Evolutionary conservation across 192 early-diverging fungal species (phyloP).

Genomic region (Coemansia sp.): DNA sequence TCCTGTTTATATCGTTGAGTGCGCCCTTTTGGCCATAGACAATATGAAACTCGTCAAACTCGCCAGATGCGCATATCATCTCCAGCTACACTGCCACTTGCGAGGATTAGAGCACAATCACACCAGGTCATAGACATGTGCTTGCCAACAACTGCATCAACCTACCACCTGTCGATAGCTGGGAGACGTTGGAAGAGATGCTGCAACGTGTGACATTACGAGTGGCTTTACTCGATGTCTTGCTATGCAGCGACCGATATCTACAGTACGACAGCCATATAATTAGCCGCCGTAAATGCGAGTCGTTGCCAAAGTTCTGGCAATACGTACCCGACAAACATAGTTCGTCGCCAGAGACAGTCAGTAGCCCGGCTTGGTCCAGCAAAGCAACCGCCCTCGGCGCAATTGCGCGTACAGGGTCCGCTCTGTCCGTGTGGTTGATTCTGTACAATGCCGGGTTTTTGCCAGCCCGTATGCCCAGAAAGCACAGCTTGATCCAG

Average conservation of each 20-base stretch:
- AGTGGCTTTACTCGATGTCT: slow-evolving; percentile 26
- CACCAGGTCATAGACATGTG: background rate
- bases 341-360: too few species aligned
- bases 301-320: too few species aligned
- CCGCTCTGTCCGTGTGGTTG: too few species aligned
- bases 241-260: slow-evolving; percentile 23
- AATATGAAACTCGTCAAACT: slow-evolving; percentile 18
- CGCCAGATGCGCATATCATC: slow-evolving; percentile 10
- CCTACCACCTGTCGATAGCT: slow-evolving; percentile 27
- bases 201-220: slow-evolving; percentile 5
- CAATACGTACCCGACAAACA: too few species aligned
- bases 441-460: slow-evolving; percentile 10
- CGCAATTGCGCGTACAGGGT: too few species aligned
- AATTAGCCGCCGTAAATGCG: too few species aligned
- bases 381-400: too few species aligned
- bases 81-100: slow-evolving; percentile 11
- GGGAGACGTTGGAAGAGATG: slow-evolving; percentile 8
- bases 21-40: slow-evolving; percentile 32
- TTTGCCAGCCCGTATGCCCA: slow-evolving; percentile 12
- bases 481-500: slow-evolving; percentile 42
- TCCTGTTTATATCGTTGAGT: slow-evolving; percentile 32
- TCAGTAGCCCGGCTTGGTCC: too few species aligned
- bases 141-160: too few species aligned
- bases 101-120: background rate
- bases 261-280: slow-evolving; percentile 13